phyloP scores from a whole-genome alignment of 192 early-diverging fungal genomes.

The Coemansia nantahalensis region DNA sequence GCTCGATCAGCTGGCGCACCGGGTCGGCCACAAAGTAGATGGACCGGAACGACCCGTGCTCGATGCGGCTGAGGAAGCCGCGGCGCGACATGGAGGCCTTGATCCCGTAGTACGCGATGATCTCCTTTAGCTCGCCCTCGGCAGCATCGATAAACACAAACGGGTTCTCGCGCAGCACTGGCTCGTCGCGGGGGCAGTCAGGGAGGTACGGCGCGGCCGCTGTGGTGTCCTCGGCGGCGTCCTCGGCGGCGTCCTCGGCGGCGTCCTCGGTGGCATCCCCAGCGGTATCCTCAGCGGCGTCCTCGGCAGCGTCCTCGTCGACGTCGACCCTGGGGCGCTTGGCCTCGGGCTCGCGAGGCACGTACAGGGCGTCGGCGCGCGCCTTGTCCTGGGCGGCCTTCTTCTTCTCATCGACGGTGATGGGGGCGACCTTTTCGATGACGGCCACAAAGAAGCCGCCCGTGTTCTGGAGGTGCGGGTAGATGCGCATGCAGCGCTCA shows the following conservation, averaged over 20 bases:
- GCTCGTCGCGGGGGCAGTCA: conserved; percentile 48
- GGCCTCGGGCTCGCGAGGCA: no score
- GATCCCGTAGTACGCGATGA: conserved; percentile 78
- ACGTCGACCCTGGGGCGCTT: neutral
- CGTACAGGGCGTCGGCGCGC: neutral
- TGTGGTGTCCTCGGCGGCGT: conserved; percentile 1
- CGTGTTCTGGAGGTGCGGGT: conserved; percentile 92
- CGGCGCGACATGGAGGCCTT: conserved; percentile 67
- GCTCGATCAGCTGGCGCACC: conserved; percentile 74
- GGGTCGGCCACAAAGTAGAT: conserved; percentile 86
- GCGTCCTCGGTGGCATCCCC: neutral
- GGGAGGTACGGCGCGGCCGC: conserved; percentile 33
- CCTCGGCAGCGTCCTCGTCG: conserved; percentile 4
- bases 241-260: neutral
- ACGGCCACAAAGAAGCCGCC: conserved; percentile 99
- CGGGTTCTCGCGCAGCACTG: conserved; percentile 71
- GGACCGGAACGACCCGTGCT: conserved; percentile 61
- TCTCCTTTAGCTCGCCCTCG: conserved; percentile 59
- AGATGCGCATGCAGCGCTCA: conserved; percentile 83
- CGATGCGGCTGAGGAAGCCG: conserved; percentile 89
- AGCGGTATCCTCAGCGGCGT: conserved; percentile 7
- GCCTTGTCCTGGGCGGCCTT: conserved; percentile 11
- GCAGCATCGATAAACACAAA: conserved; percentile 76
- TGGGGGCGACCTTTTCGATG: conserved; percentile 80
- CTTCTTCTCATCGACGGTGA: conserved; percentile 53